Conservation (phyloP, 75 land plant species). For the Adiantum capillusveneris region DNA sequence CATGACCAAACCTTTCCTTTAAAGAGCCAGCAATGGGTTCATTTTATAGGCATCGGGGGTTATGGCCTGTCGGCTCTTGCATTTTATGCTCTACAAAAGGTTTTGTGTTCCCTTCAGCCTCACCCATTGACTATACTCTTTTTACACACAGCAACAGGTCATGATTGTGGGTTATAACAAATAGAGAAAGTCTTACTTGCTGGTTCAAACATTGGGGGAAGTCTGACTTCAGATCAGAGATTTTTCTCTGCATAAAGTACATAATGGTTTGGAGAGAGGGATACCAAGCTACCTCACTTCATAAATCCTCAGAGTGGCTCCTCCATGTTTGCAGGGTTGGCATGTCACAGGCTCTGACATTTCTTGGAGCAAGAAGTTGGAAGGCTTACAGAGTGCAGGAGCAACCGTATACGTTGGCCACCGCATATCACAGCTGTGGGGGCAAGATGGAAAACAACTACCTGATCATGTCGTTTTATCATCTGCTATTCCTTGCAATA, state of each 20-base stretch:
- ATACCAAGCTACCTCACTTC: too few relatives aligned
- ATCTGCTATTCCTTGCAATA: conserved; percentile 49
- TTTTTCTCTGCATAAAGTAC: too few relatives aligned
- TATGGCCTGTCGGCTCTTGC: conserved; percentile 64
- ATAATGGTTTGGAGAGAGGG: too few relatives aligned
- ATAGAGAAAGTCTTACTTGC: too few relatives aligned
- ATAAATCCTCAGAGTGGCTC: too few relatives aligned
- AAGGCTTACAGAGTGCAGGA: conserved; percentile 37
- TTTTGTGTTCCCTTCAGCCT: conserved; percentile 1
- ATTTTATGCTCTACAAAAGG: conserved; percentile 51
- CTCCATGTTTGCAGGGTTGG: conserved; percentile 35
- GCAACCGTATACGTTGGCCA: conserved; percentile 47
- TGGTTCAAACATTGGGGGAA: too few relatives aligned
- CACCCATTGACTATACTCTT: background rate
- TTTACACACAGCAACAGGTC: too few relatives aligned
- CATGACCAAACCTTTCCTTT: too few relatives aligned
- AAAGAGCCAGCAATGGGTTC: conserved; percentile 20
- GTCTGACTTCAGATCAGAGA: too few relatives aligned
- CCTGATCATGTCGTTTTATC: conserved; percentile 53
- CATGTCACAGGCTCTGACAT: conserved; percentile 60
- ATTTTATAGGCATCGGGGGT: conserved; percentile 70
- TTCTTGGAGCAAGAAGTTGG: conserved; percentile 39
- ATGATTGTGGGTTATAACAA: too few relatives aligned
- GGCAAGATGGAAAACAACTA: conserved; percentile 2
- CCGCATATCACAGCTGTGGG: conserved; percentile 11